A percentile compares a stretch with the other conserved stretches of the same genome.
Conservation (phyloP, 2,329 filamentous ascomycete species). For the Amauroascus niger region DNA sequence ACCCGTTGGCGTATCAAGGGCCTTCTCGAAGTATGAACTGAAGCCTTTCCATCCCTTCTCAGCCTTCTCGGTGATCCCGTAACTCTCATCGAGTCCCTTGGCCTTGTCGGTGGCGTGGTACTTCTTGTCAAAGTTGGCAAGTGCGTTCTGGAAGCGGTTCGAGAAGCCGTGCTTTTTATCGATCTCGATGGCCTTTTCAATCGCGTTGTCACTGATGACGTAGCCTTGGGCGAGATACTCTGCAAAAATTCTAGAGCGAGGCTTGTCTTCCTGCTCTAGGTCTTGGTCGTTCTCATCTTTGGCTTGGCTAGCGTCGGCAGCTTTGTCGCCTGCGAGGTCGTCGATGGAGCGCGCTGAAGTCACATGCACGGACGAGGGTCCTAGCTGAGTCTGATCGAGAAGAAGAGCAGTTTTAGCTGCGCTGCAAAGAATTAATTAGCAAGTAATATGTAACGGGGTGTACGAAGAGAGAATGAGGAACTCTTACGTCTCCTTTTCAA, state of each 20-base stretch:
- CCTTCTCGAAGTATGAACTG: conserved; percentile 90
- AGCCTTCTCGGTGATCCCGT: conserved; percentile 68
- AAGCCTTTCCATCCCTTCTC: conserved; percentile 58
- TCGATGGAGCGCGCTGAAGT: conserved; percentile 59
- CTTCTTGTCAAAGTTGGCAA: conserved; percentile 70
- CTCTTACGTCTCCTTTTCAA: conserved; percentile 76
- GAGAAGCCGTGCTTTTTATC: conserved; percentile 86
- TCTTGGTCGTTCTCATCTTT: conserved; percentile 52
- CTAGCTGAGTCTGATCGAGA: conserved; percentile 92
- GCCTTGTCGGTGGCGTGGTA: conserved; percentile 83
- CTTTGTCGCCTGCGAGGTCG: conserved; percentile 52
- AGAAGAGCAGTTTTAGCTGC: conserved; percentile 95
- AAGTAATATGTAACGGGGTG: not conserved
- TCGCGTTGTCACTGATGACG: conserved; percentile 63
- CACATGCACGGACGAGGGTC: conserved; percentile 66
- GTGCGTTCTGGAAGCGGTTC: conserved; percentile 63
- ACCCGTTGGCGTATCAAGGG: conserved; percentile 73
- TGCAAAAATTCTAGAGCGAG: conserved; percentile 80
- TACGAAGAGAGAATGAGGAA: not conserved
- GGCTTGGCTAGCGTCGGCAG: conserved; percentile 44
- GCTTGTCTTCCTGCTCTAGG: conserved; percentile 93
- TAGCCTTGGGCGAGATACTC: conserved; percentile 97
- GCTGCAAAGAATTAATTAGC: conserved; percentile 20
- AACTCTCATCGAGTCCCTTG: conserved; percentile 71
- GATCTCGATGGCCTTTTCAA: conserved; percentile 74